These are phyloP conservation scores for Russula foetens DNA, from an alignment of 768 basidiomycete genomes.

Conservation along the genomic window DNA sequence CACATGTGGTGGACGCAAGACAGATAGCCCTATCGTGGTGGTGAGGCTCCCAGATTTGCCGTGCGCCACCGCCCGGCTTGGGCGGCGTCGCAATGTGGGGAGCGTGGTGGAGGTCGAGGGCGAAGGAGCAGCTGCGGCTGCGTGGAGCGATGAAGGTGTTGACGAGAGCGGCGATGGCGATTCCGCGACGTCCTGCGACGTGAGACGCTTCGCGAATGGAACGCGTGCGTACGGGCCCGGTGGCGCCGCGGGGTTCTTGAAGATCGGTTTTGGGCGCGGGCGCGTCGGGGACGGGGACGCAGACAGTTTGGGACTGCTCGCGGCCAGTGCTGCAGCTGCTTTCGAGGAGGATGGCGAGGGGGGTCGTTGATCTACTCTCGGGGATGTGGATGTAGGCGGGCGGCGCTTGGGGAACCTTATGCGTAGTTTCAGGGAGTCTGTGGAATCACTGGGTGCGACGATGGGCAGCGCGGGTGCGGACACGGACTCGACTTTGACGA, in stretches of 20 bases:
- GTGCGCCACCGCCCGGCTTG: neutral
- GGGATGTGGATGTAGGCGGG: neutral
- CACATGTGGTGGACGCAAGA: neutral
- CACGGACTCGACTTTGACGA: conserved; percentile 1
- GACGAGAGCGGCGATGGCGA: neutral
- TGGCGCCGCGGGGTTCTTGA: conserved; percentile 7
- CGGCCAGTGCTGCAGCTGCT: neutral
- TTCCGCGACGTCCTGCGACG: neutral
- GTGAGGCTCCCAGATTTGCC: neutral
- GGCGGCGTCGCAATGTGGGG: conserved; percentile 2
- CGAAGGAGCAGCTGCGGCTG: neutral
- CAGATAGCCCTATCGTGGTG: neutral
- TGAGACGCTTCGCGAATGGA: conserved; percentile 1
- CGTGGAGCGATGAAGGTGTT: neutral
- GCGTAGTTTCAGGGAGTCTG: conserved; percentile 7
- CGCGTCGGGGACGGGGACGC: conserved; percentile 8
- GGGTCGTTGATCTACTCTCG: neutral
- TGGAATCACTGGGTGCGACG: neutral
- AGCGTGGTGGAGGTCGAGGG: neutral
- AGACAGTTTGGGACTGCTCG: neutral
- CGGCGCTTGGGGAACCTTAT: conserved; percentile 7
- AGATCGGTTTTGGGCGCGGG: conserved; percentile 14
- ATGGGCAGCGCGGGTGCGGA: neutral
- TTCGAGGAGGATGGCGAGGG: neutral
- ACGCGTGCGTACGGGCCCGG: conserved; percentile 11